Evolutionary conservation across 108 stramenopile genomes (phyloP).

Genomic region (Hondaea fermentalgiana): DNA sequence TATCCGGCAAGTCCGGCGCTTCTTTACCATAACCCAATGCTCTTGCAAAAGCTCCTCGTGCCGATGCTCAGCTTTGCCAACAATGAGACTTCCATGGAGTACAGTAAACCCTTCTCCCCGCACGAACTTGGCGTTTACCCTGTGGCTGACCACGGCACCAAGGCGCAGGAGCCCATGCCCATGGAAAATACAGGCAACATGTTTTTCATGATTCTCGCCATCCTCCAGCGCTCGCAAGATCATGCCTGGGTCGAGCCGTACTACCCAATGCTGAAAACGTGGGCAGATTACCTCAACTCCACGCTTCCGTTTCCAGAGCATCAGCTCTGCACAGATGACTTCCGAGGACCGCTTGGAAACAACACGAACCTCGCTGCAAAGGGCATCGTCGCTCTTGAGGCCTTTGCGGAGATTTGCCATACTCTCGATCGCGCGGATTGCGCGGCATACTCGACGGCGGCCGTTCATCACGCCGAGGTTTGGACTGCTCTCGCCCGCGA

Average conservation of each 20-base stretch:
- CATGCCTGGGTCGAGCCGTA: not conserved
- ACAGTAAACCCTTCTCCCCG: constrained; percentile 1
- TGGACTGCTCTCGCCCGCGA: not conserved
- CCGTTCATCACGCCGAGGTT: not conserved
- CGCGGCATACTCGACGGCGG: not conserved
- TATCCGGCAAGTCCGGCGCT: not conserved
- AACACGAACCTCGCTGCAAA: constrained; percentile 24
- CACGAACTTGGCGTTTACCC: constrained; percentile 19
- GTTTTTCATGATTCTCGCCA: not conserved
- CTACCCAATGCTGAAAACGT: not conserved
- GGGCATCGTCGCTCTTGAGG: constrained; percentile 17
- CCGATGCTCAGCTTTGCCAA: not conserved
- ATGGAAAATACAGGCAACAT: constrained; percentile 18
- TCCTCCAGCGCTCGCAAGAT: not conserved
- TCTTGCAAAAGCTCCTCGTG: not conserved
- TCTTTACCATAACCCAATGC: not conserved
- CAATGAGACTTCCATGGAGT: not conserved
- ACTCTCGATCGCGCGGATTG: not conserved
- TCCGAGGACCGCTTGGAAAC: not conserved
- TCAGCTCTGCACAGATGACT: constrained; percentile 27
- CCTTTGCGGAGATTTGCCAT: not conserved
- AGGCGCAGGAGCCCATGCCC: constrained; percentile 20
- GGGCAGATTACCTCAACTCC: not conserved
- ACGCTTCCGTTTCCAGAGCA: not conserved
- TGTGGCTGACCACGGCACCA: not conserved